A percentile compares a stretch with the other conserved stretches of the same genome.
These are phyloP conservation scores for Onygena corvina DNA, from an alignment of 2,329 filamentous ascomycete species.

Conservation along the genomic window DNA sequence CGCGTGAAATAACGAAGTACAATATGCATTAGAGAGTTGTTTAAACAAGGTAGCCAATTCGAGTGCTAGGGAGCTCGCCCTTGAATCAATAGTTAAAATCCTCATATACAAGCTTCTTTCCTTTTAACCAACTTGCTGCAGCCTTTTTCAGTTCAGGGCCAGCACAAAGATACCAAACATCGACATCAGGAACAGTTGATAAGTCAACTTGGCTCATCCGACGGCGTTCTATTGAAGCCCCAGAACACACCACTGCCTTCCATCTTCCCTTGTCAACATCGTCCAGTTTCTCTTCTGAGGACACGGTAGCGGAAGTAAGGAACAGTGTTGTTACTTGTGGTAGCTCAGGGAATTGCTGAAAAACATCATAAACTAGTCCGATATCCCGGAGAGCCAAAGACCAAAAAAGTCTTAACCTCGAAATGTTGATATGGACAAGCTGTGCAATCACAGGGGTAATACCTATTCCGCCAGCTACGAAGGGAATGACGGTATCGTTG, in stretches of 20 bases:
- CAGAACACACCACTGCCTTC: slow-evolving; percentile 23
- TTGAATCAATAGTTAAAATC: slow-evolving; percentile 51
- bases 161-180: slow-evolving; percentile 50
- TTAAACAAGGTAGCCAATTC: too few relatives aligned
- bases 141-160: slow-evolving; percentile 39
- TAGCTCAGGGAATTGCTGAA: slow-evolving; percentile 44
- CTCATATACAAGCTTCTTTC: slow-evolving; percentile 46
- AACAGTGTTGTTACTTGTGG: slow-evolving; percentile 48
- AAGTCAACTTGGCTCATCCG: slow-evolving; percentile 41
- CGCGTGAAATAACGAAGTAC: too few relatives aligned
- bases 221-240: slow-evolving; percentile 31
- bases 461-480: slow-evolving; percentile 68
- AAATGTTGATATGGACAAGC: slow-evolving; percentile 40
- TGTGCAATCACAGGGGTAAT: slow-evolving; percentile 72
- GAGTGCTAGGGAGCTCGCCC: too few relatives aligned
- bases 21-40: too few relatives aligned
- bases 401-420: slow-evolving; percentile 53
- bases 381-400: slow-evolving; percentile 51
- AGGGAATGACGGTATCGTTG: slow-evolving; percentile 37
- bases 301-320: slow-evolving; percentile 43
- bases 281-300: slow-evolving; percentile 12
- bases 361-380: slow-evolving; percentile 47
- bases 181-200: slow-evolving; percentile 22
- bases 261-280: slow-evolving; percentile 33
- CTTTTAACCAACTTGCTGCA: slow-evolving; percentile 43